Percentiles rank a stretch among this genome's conserved stretches.
phyloP scores from a whole-genome alignment of 768 basidiomycete genomes.

The Mycena amicta region DNA sequence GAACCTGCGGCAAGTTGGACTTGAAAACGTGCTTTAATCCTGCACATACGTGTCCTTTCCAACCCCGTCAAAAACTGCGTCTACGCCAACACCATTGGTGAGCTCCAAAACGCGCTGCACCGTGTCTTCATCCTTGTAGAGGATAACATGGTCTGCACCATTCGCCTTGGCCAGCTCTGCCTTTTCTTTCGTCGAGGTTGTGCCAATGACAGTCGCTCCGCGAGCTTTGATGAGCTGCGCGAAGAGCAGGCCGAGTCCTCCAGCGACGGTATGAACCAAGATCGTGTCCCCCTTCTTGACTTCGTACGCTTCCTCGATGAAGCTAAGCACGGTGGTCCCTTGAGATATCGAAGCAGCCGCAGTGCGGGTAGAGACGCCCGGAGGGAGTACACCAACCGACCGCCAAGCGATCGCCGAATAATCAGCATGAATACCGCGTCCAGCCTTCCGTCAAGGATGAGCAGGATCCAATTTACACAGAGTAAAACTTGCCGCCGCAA shows the following conservation, averaged over 20 bases:
- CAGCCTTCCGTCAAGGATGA: neutral
- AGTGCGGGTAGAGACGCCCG: conserved; percentile 53
- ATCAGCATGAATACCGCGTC: conserved; percentile 11
- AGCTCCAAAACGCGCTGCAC: conserved; percentile 72
- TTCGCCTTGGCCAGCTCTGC: conserved; percentile 74
- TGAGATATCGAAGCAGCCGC: conserved; percentile 75
- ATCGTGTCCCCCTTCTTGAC: conserved; percentile 81
- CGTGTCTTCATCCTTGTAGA: conserved; percentile 76
- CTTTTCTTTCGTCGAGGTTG: conserved; percentile 85
- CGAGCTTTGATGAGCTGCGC: conserved; percentile 68
- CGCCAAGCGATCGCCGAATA: conserved; percentile 46
- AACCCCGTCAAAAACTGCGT: conserved; percentile 92
- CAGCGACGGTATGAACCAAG: conserved; percentile 89
- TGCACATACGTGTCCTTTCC: conserved; percentile 86
- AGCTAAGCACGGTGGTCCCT: conserved; percentile 75
- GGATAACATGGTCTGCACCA: conserved; percentile 86
- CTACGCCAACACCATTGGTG: conserved; percentile 78
- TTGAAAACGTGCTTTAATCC: neutral
- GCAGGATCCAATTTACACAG: neutral
- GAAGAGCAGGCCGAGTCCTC: conserved; percentile 77
- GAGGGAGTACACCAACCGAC: conserved; percentile 65
- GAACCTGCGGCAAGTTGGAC: conserved; percentile 46
- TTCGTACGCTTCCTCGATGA: conserved; percentile 83
- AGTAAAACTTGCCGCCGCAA: conserved; percentile 57
- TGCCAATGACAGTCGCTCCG: conserved; percentile 92